These are phyloP conservation scores for Adansonia madagascariensis DNA, from an alignment of 441 rosid genomes.

Conservation along the genomic window DNA sequence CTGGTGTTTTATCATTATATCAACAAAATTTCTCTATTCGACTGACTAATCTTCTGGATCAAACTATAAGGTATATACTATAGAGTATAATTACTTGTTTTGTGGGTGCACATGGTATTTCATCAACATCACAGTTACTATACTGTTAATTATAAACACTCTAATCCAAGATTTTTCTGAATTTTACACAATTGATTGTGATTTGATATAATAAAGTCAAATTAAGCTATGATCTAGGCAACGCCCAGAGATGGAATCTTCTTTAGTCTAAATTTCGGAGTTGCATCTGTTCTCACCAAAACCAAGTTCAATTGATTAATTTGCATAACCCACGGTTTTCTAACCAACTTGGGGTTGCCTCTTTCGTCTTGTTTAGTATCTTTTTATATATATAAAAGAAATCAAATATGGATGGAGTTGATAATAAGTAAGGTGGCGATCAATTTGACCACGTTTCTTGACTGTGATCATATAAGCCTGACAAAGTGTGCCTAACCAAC, in stretches of 20 bases:
- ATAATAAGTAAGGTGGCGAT: no score
- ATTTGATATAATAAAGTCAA: conserved; percentile 5
- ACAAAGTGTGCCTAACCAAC: no score
- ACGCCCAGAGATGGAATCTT: neutral
- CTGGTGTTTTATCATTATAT: neutral
- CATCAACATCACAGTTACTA: neutral
- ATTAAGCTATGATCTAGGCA: neutral
- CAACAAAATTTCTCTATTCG: neutral
- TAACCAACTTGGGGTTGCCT: neutral
- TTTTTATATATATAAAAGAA: no score
- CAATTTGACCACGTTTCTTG: no score
- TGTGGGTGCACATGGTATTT: neutral
- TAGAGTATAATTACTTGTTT: neutral
- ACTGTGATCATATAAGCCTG: no score
- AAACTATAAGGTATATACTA: no score
- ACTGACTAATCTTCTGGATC: no score
- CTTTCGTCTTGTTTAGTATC: neutral
- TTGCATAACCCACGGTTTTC: neutral
- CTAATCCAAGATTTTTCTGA: neutral
- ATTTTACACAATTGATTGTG: neutral
- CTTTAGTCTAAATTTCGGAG: neutral
- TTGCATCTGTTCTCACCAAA: neutral
- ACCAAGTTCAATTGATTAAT: neutral
- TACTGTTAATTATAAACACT: neutral
- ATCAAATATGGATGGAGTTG: no score